These are phyloP conservation scores for Phycomyces nitens DNA, from an alignment of 192 early-diverging fungal genomes.

Conservation along the genomic window DNA sequence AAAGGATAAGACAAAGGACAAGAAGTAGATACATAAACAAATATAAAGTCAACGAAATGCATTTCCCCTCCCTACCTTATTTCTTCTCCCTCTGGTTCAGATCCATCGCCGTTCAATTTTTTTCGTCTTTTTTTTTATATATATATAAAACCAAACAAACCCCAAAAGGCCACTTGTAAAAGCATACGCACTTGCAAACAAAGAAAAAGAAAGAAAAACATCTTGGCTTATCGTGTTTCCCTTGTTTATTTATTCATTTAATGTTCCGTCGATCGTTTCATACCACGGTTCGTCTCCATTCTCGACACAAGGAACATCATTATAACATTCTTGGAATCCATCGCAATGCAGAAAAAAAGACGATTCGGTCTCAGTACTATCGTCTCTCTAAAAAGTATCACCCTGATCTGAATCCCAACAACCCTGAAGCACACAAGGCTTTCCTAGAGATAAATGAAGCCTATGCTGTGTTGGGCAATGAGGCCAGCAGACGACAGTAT, in stretches of 20 bases:
- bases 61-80: too few species aligned
- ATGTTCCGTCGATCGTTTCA: constrained; percentile 15
- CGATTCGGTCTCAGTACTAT: constrained; percentile 69
- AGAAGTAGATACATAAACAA: constrained; percentile 14
- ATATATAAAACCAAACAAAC: not conserved
- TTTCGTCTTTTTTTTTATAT: not conserved
- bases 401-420: constrained; percentile 72
- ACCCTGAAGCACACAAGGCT: constrained; percentile 59
- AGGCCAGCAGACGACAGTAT: constrained; percentile 69
- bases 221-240: not conserved
- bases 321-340: constrained; percentile 47
- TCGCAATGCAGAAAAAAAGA: constrained; percentile 44
- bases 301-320: constrained; percentile 12
- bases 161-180: too few species aligned
- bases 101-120: not conserved
- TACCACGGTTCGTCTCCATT: not conserved
- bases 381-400: constrained; percentile 77
- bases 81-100: too few species aligned
- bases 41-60: too few species aligned
- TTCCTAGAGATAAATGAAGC: constrained; percentile 87
- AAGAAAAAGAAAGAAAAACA: too few species aligned
- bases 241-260: not conserved
- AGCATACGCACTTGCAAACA: not conserved
- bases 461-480: constrained; percentile 75
- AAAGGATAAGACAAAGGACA: constrained; percentile 37